Evolutionary conservation across 2,329 filamentous ascomycete species (phyloP).

Genomic region (Setomelanomma holmii): DNA sequence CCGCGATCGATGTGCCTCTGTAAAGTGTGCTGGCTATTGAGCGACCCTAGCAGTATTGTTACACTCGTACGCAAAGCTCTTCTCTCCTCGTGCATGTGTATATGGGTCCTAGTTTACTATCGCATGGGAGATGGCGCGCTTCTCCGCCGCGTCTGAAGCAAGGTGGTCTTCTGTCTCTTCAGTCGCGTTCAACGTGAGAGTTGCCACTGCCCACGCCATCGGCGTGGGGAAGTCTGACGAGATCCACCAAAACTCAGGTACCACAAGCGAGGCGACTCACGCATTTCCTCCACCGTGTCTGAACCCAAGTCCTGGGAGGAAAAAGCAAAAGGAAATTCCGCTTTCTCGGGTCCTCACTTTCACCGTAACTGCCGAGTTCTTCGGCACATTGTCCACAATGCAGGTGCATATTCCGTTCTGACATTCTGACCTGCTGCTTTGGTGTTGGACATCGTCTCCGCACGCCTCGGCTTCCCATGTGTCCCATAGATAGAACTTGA

Average conservation of each 20-base stretch:
- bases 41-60: conserved; percentile 20
- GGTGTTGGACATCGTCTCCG: conserved; percentile 2
- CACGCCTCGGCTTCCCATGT: conserved; percentile 2
- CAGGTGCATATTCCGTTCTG: conserved; percentile 10
- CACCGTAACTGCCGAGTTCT: conserved; percentile 28
- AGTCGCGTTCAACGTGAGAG: conserved; percentile 13
- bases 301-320: conserved; percentile 33
- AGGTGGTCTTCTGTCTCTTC: conserved; percentile 5
- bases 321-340: conserved; percentile 36
- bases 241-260: conserved; percentile 42
- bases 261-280: conserved; percentile 31
- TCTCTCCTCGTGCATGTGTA: conserved; percentile 21
- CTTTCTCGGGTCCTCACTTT: conserved; percentile 23
- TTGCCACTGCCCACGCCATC: conserved; percentile 17
- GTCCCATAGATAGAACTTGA: conserved; percentile 1
- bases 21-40: conserved; percentile 7
- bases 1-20: conserved; percentile 8
- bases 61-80: conserved; percentile 28
- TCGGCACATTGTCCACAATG: conserved; percentile 16
- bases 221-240: conserved; percentile 36
- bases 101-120: too few species aligned
- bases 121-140: neutral
- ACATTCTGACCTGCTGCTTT: conserved; percentile 12
- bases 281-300: conserved; percentile 13
- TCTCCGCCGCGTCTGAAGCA: neutral